phyloP scores from a whole-genome alignment of 2,329 filamentous ascomycete species.

The Penicillium fuscoglaucum region DNA sequence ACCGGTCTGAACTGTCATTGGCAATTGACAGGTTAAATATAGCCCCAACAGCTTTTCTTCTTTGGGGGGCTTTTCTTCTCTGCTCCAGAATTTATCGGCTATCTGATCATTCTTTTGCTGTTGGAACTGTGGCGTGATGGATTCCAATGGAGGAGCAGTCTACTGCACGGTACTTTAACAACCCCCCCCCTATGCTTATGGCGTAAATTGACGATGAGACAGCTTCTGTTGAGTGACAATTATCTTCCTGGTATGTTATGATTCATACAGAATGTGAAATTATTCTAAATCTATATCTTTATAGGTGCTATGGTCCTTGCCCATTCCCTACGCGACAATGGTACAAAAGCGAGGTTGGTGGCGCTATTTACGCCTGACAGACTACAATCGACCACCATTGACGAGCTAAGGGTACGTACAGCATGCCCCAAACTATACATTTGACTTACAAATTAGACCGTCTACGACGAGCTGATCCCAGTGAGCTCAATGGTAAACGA shows the following conservation, averaged over 20 bases:
- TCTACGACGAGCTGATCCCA: slow-evolving; percentile 87
- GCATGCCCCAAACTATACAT: slow-evolving; percentile 1
- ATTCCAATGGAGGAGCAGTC: slow-evolving; percentile 54
- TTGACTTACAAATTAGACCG: slow-evolving; percentile 51
- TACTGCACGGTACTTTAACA: slow-evolving; percentile 63
- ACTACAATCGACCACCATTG: slow-evolving; percentile 71
- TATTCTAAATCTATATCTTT: slow-evolving; percentile 9
- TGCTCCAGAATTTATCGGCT: background rate
- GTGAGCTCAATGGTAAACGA: slow-evolving; percentile 77
- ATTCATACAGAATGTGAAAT: background rate
- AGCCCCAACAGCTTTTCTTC: slow-evolving; percentile 4
- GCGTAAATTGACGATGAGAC: slow-evolving; percentile 16
- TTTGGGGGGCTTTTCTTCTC: background rate
- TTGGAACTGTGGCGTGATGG: slow-evolving; percentile 36
- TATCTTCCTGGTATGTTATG: slow-evolving; percentile 78
- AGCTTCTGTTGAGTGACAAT: slow-evolving; percentile 89
- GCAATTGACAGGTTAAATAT: slow-evolving; percentile 16
- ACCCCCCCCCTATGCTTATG: slow-evolving; percentile 6
- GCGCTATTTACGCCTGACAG: slow-evolving; percentile 79
- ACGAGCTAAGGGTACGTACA: slow-evolving; percentile 68
- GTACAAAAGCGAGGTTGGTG: slow-evolving; percentile 80
- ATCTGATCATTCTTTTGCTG: slow-evolving; percentile 1
- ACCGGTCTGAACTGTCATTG: slow-evolving; percentile 20
- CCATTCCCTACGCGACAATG: slow-evolving; percentile 89
- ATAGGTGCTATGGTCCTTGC: slow-evolving; percentile 92